These are phyloP conservation scores for Suillus cothurnatus DNA, from an alignment of 768 basidiomycete genomes.

Conservation along the genomic window DNA sequence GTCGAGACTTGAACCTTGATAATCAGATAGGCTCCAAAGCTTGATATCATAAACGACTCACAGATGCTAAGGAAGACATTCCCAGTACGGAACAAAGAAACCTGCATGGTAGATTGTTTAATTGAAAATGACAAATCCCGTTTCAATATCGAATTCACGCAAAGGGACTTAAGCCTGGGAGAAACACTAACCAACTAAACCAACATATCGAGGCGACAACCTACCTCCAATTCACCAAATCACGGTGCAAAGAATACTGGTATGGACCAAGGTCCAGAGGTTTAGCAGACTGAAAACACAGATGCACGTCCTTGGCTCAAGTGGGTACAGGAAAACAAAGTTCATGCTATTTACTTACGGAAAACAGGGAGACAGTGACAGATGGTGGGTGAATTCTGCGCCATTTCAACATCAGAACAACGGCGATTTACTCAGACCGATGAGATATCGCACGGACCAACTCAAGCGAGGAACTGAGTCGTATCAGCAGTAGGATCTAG, in stretches of 20 bases:
- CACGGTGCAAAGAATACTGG: not conserved
- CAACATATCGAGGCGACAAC: not conserved
- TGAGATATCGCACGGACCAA: not conserved
- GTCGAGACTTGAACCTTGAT: constrained; percentile 1
- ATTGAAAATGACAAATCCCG: not conserved
- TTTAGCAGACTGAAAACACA: not conserved
- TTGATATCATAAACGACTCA: constrained; percentile 38
- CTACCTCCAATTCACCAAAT: not conserved
- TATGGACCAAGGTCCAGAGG: not conserved
- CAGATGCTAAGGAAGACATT: not conserved
- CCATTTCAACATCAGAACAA: not conserved
- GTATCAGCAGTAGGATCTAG: not conserved
- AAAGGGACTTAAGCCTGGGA: not conserved
- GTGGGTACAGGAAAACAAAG: not conserved
- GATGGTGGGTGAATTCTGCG: not conserved
- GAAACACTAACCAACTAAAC: not conserved
- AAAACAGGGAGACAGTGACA: not conserved
- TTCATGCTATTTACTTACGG: not conserved
- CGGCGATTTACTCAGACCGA: not conserved
- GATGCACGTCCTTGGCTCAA: not conserved
- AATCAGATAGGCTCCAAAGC: not conserved
- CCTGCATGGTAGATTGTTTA: not conserved
- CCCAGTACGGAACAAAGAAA: not conserved
- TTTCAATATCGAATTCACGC: not conserved
- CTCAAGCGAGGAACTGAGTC: not conserved